Evolutionary conservation across 768 basidiomycete genomes (phyloP), one percentile per base, ranked within the genome.

Genomic region (Boletus tylopilopsis): DNA sequence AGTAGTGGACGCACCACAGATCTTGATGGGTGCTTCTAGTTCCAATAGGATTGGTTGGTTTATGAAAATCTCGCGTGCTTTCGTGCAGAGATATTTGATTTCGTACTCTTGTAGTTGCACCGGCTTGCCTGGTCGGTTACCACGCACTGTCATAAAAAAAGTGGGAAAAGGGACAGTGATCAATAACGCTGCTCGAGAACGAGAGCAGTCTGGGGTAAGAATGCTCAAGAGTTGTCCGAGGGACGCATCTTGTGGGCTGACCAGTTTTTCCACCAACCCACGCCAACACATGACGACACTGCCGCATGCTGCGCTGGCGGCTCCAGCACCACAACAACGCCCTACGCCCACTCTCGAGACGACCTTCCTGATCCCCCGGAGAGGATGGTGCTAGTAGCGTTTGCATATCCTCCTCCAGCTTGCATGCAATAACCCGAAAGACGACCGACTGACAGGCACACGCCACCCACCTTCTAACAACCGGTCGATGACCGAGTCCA

Each of bases 21-120:
- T 99, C 84, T 99, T 99, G 76, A 99, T 98, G 60, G 95, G 95
- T 44, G 95, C 96, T 71, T 98, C 96, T 59, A 98, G 77, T 74
- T 98, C 95, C 69, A 98, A 80, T 53, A 98, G 76, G 68, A 98
- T 97, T 54, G 95, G 95, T 69, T 99, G 95, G 73, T 90, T 91
- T 74, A 99, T 97, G 76, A 99, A 97, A 67, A 99, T 97, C 74
- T 99, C 96, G 60, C 95, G 80, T 44, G 94, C 94, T 78, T 92
- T 96, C 67, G 94, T 96, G 77, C 95, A 99, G 57, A 99, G 81
- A 71, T 94, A 93, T 72, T 94, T 95, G 82, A 99, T 98, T 77
- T 99, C 95, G 76, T 94, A 96, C 72, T 99, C 95, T 68, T 93
- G 90, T 58, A 99, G 79, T 68, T 94, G 93, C 41, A 99, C 95